Conservation (phyloP, 2,329 filamentous ascomycete species). For the Calonectria hawksworthii region DNA sequence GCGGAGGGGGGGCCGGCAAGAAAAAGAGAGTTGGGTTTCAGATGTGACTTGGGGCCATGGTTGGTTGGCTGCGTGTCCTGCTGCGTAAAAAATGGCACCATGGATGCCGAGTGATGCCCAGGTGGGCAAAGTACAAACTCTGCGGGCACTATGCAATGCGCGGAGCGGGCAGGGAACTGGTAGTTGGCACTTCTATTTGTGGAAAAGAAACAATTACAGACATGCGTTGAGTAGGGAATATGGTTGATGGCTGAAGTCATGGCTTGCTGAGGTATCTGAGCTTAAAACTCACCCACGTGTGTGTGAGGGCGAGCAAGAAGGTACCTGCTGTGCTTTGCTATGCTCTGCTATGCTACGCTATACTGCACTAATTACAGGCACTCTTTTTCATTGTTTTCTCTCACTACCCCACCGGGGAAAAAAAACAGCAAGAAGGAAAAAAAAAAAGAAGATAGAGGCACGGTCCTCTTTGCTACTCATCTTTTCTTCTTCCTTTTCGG, state of each 20-base stretch:
- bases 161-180: neutral
- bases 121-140: neutral
- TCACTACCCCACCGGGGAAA: too few relatives aligned
- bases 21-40: slow-evolving; percentile 30
- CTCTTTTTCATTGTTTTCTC: neutral
- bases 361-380: neutral
- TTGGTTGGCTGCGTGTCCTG: slow-evolving; percentile 6
- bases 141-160: slow-evolving; percentile 1
- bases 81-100: slow-evolving; percentile 10
- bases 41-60: slow-evolving; percentile 21
- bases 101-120: slow-evolving; percentile 2
- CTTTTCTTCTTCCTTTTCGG: slow-evolving; percentile 2
- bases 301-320: neutral
- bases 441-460: neutral
- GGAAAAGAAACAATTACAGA: neutral
- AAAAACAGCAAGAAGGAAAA: neutral
- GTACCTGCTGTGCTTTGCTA: neutral
- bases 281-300: neutral
- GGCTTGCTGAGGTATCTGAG: neutral
- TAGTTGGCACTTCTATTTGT: neutral
- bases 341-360: neutral
- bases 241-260: slow-evolving; percentile 9
- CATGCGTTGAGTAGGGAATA: neutral
- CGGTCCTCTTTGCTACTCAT: neutral
- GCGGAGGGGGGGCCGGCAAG: neutral